Base-by-base conservation (phyloP, 1,139 yeast genomes). In the Scheffersomyces insectosa region DNA sequence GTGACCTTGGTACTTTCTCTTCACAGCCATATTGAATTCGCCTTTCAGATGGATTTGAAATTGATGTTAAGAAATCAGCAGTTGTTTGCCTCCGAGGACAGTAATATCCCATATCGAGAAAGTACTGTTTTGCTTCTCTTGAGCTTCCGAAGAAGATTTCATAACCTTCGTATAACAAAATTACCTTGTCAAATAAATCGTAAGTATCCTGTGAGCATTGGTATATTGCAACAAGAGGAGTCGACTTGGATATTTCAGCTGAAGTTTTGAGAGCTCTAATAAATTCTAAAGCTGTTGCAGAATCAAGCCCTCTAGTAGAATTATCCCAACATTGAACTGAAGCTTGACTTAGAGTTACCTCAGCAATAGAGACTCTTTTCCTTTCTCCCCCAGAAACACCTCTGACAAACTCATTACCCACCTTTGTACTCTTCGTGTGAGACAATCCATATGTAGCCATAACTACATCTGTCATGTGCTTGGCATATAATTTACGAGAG, bases 41-140 rank as follows among this genome's bases (percentile, higher is more conserved):
- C 63, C 95, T 78, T 62, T 85, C 95, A 5, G 72, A 65, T 6
- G 95, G 91, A 54, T 83, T 83, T 3, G 95, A 85, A 39, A 88
- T 70, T 1, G 95, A 81, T 1, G 96, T 50, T 49, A 58, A 55
- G 47, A 42, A 53, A 36, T 53, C 57, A 9, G 55, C 54, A 5
- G 93, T 84, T 8, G 95, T 85, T 68, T 85, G 90, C 62, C 96
- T 82, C 33, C 76, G 72, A 33, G 88, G 85, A 57, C 89, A 85
- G 10, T 73, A 62, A 50, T 65, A 79, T 7, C 83, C 83, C 79
- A 77, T 68, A 20, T 62, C 62, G 41, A 62, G 59, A 44, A 79
- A 78, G 54, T 58, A 79, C 4, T 54, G 59, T 53, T 70, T 76
- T 1, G 82, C 83, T 13, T 60, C 53, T 31, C 65, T 65, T 42